These are phyloP conservation scores for Xylariaceae sp. DNA, from an alignment of 2,329 filamentous ascomycete genomes.

Conservation along the genomic window DNA sequence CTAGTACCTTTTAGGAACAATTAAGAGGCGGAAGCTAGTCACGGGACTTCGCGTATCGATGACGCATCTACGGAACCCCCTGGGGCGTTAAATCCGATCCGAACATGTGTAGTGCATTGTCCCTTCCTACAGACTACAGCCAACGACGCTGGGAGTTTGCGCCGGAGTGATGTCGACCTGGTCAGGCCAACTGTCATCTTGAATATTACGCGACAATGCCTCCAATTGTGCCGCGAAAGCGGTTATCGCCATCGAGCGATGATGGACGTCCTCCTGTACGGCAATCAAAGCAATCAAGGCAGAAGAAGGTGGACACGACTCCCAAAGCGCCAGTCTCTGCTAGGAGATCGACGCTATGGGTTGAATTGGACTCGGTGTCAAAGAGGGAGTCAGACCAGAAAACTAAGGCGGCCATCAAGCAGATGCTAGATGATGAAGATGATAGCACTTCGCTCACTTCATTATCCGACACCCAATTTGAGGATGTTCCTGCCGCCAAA, in stretches of 20 bases:
- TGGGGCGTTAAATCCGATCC: no score
- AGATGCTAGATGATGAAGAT: constrained; percentile 41
- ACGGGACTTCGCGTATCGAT: constrained; percentile 31
- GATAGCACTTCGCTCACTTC: constrained; percentile 46
- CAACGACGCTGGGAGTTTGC: neutral
- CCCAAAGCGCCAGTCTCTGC: constrained; percentile 28
- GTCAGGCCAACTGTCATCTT: neutral
- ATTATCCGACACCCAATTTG: constrained; percentile 53
- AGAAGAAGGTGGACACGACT: constrained; percentile 24
- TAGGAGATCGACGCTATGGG: constrained; percentile 55
- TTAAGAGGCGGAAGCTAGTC: constrained; percentile 17
- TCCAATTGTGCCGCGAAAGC: constrained; percentile 62
- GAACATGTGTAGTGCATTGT: no score
- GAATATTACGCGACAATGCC: constrained; percentile 48
- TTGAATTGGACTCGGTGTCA: constrained; percentile 51
- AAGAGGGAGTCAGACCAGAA: constrained; percentile 41
- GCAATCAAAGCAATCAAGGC: constrained; percentile 27
- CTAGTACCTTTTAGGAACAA: constrained; percentile 8
- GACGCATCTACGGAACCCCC: constrained; percentile 18
- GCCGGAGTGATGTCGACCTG: neutral
- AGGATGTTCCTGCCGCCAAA: constrained; percentile 41
- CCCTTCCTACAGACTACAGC: neutral
- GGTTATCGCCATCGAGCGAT: constrained; percentile 38
- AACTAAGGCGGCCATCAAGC: constrained; percentile 38
- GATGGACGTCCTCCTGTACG: constrained; percentile 20